Evolutionary conservation across 2,329 filamentous ascomycete genomes (phyloP), one percentile per base, ranked within the genome.

Genomic region (Septoria petroselini): DNA sequence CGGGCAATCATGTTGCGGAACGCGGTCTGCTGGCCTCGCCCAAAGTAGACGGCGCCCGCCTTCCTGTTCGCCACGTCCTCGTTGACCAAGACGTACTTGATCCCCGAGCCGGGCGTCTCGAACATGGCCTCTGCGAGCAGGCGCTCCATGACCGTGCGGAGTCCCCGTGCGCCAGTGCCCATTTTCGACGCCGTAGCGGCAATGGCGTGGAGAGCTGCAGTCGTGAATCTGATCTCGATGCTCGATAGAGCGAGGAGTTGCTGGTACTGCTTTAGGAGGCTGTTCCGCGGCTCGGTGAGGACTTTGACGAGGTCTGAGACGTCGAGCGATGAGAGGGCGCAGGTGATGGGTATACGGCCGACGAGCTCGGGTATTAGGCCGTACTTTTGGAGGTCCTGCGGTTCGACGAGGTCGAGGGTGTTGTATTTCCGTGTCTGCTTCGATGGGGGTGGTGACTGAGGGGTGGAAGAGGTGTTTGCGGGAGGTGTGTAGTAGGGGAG

Each of bases 351-450:
- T 40, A 98, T 83, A 14, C 93, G 86, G n/a, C 93, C 93, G 45
- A 97, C 86, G n/a, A 96, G 77, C 70, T 96, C 91, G 0, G 91
- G 91, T 46, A 96, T 96, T 65, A 96, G 88, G 11, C 91, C 76
- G 2, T 67, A 65, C 3, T 79, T 80, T 18, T 73, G 71, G 38
- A 94, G 70, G 47, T 82, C 86, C 69, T 97, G 90, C 19, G 95
- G 77, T 70, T 97, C 91, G 44, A 82, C 73, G 6, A 81, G 64
- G 44, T 82, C 71, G 56, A 95, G 80, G 1, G 73, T 65, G 30
- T 79, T 91, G 63, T 90, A 96, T 74, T 62, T 95, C 86, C 8
- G 80, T 75, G 1, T 56, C 46, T 54, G 46, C n/a, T 38, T 41
- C 2, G 38, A 11, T 4, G 45, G 3, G 12, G 40, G 49, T 19